These are phyloP conservation scores for Tagetes erecta DNA, from an alignment of 129 eudicot genomes.

Conservation along the genomic window DNA sequence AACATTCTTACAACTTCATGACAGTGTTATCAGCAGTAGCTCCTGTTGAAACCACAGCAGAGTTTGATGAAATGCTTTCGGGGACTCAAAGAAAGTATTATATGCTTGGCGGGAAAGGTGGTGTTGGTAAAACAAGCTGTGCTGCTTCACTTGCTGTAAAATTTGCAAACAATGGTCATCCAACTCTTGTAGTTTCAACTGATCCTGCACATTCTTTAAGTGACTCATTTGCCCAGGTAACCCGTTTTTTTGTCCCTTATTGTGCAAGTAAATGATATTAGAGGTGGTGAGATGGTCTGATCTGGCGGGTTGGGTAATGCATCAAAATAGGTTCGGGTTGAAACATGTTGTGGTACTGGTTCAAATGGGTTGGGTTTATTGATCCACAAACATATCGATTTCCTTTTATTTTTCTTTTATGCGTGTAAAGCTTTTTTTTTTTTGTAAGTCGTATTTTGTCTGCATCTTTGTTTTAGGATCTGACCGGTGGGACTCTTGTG, in stretches of 20 bases:
- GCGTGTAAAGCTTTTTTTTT: not conserved
- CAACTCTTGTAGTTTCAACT: slow-evolving; percentile 96
- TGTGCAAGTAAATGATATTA: not conserved
- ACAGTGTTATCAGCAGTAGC: slow-evolving; percentile 76
- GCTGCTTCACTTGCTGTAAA: slow-evolving; percentile 98
- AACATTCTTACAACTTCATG: slow-evolving; percentile 8
- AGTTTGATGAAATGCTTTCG: slow-evolving; percentile 86
- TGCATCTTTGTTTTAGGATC: slow-evolving; percentile 53
- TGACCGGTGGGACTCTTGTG: slow-evolving; percentile 86
- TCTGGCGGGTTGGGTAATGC: not conserved
- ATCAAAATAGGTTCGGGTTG: not conserved
- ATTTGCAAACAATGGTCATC: slow-evolving; percentile 94
- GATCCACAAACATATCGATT: not conserved
- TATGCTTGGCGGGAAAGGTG: slow-evolving; percentile 96
- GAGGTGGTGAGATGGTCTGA: not conserved
- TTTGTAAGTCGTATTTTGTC: slow-evolving; percentile 14
- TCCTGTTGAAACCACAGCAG: slow-evolving; percentile 69
- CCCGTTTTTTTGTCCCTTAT: not conserved
- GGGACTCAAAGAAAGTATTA: slow-evolving; percentile 91
- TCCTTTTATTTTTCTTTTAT: not conserved
- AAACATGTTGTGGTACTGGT: not conserved
- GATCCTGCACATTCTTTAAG: slow-evolving; percentile 99
- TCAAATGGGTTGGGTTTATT: not conserved
- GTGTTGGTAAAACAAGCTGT: slow-evolving; percentile 97
- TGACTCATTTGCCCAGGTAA: slow-evolving; percentile 95